Conservation (phyloP, 768 basidiomycete genomes). For the Myochromella boudieri region DNA sequence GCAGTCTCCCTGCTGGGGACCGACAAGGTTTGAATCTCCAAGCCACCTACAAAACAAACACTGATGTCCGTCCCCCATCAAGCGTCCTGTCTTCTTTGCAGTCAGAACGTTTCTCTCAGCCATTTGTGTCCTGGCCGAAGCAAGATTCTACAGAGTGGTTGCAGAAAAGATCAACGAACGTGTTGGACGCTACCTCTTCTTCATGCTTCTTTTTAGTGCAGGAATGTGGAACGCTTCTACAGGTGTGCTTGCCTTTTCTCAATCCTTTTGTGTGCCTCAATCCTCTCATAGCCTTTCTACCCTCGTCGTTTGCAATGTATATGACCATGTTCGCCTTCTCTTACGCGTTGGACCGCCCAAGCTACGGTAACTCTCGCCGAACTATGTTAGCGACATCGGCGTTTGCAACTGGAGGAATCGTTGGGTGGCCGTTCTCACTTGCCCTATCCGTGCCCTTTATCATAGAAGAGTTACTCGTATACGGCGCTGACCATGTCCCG, state of each 20-base stretch:
- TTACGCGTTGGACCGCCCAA: slow-evolving; percentile 61
- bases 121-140: slow-evolving; percentile 77
- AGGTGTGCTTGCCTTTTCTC: slow-evolving; percentile 43
- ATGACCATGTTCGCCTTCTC: slow-evolving; percentile 77
- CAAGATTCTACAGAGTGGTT: slow-evolving; percentile 77
- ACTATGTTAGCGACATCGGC: slow-evolving; percentile 64
- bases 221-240: slow-evolving; percentile 95
- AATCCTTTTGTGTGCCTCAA: slow-evolving; percentile 8
- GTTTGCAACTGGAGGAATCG: slow-evolving; percentile 80
- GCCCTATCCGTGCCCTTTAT: slow-evolving; percentile 87
- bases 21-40: slow-evolving; percentile 62
- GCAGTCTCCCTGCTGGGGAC: slow-evolving; percentile 50
- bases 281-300: slow-evolving; percentile 72
- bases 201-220: slow-evolving; percentile 80
- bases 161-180: slow-evolving; percentile 82
- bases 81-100: slow-evolving; percentile 90
- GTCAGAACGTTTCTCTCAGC: slow-evolving; percentile 78
- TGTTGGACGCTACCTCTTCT: slow-evolving; percentile 91
- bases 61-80: slow-evolving; percentile 15
- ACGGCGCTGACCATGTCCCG: slow-evolving; percentile 64
- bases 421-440: slow-evolving; percentile 97
- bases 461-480: slow-evolving; percentile 84
- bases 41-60: background rate
- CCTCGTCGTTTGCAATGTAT: slow-evolving; percentile 96
- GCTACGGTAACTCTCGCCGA: slow-evolving; percentile 47